phyloP scores from a whole-genome alignment of 2,329 filamentous ascomycete species.

The Alternaria alternata region DNA sequence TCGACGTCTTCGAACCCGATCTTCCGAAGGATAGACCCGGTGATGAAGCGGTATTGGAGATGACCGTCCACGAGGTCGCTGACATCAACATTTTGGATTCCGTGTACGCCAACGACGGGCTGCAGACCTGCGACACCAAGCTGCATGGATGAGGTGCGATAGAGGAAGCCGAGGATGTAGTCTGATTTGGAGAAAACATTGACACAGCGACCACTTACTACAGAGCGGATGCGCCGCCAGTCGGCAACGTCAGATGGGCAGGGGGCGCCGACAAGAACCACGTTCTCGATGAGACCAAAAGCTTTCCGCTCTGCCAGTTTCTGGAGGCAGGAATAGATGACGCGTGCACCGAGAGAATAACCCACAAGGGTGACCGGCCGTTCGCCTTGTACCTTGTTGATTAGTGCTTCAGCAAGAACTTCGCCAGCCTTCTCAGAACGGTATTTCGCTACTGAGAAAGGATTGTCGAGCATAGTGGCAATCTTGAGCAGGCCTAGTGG shows the following conservation, averaged over 20 bases:
- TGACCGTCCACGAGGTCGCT: constrained; percentile 61
- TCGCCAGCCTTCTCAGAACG: constrained; percentile 81
- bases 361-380: constrained; percentile 81
- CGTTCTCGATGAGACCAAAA: constrained; percentile 84
- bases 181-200: constrained; percentile 92
- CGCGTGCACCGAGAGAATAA: constrained; percentile 80
- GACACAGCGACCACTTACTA: constrained; percentile 82
- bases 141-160: constrained; percentile 83
- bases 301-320: constrained; percentile 78
- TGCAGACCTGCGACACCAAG: constrained; percentile 86
- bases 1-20: constrained; percentile 64
- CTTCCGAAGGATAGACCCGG: constrained; percentile 60
- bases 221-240: constrained; percentile 79
- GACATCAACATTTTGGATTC: constrained; percentile 67
- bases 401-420: constrained; percentile 81
- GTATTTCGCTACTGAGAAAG: constrained; percentile 78
- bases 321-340: constrained; percentile 84
- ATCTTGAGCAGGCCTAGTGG: constrained; percentile 58
- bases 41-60: constrained; percentile 60
- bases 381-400: constrained; percentile 83
- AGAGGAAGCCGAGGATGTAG: constrained; percentile 85
- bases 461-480: constrained; percentile 74
- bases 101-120: constrained; percentile 71
- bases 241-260: constrained; percentile 74
- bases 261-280: constrained; percentile 82